Evolutionary conservation across 2,329 filamentous ascomycete genomes (phyloP), one percentile per base, ranked within the genome.

Genomic region (Fusarium haematococcum): DNA sequence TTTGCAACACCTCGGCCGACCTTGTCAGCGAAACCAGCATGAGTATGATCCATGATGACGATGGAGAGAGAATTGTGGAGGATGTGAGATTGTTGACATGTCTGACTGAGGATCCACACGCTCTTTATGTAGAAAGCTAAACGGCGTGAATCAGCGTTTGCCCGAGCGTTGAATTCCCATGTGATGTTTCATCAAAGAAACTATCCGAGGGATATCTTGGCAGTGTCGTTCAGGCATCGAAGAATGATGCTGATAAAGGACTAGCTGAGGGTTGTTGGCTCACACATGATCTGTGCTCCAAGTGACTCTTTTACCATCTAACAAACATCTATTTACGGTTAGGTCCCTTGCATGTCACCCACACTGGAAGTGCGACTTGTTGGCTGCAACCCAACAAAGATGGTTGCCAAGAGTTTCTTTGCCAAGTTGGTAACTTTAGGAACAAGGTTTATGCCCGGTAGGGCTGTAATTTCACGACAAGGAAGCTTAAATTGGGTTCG

Each of bases 1-100:
- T 54, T 45, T 6, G 65, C 63, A n/a, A 73, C 57, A 27, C 61
- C 61, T 7, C 37, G 69, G 11, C 69, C 69, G 10, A 72, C 6
- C 23, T 65, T 72, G 27, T 71, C 70, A 39, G 70, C 68, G 35
- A 72, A 43, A 25, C 52, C 52, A 33, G 32, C 57, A 14, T 63
- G 37, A 23, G 35, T 45, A 35, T 14, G 50, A 6, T 71, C 57
- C 70, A 72, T 72, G 30, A 20, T 57, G 14, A 16, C 13, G 14
- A n/a, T 35, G 33, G 27, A 25, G 48, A 33, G 45, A 11, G 20
- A 41, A 18, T 20, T 20, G 23, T 50, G 48, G 50, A 35, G 35
- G 23, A 37, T 8, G 27, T 18, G 39, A 48, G 45, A 50, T 27
- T 25, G 37, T 16, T 37, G 35, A 43, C 14, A 23, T 35, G 39